These are phyloP conservation scores for Solanum phureja DNA, from an alignment of 257 asterid species.

Conservation along the genomic window DNA sequence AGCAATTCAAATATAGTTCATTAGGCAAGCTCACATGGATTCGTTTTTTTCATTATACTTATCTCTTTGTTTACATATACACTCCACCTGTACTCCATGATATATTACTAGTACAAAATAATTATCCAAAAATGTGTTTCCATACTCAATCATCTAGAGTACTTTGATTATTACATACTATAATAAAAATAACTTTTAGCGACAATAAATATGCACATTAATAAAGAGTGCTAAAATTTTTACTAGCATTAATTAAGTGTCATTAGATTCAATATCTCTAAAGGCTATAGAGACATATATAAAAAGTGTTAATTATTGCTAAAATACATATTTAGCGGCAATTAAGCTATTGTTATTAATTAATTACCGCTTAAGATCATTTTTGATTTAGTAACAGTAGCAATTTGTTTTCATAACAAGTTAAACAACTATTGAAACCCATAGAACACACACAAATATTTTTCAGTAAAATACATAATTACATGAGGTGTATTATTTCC, in stretches of 20 bases:
- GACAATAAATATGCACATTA: no score
- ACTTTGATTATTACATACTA: no score
- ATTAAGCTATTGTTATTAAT: no score
- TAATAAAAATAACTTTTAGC: no score
- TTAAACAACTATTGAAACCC: neutral
- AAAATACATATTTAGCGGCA: no score
- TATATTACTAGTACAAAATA: neutral
- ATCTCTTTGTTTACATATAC: no score
- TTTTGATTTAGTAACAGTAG: neutral
- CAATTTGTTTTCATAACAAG: neutral
- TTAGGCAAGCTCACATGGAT: neutral
- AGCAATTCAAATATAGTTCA: neutral
- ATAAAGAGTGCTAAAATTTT: no score
- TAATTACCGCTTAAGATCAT: no score
- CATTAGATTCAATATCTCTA: no score
- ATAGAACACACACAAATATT: neutral
- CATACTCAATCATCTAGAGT: neutral
- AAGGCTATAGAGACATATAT: no score
- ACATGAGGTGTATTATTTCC: slow-evolving; percentile 36
- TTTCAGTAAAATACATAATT: neutral
- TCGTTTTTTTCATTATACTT: neutral
- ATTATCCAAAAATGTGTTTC: neutral
- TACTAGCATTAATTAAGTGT: no score
- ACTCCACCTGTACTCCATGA: neutral
- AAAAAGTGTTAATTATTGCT: no score